Evolutionary conservation across 805 yeast genomes (phyloP).

Genomic region (Soucietia sequanensis): DNA sequence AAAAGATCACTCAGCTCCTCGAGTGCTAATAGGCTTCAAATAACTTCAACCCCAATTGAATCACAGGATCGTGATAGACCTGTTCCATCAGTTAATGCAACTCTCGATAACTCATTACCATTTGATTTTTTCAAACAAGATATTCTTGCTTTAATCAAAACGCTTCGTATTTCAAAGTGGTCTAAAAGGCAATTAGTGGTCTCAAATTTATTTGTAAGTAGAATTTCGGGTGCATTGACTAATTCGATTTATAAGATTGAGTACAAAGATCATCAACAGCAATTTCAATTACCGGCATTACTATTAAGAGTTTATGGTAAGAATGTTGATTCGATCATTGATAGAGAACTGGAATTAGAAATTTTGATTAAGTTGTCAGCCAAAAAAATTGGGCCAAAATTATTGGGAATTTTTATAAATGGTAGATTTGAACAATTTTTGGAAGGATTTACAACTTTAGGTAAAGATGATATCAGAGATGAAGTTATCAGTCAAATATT

Average conservation of each 20-base stretch:
- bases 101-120: slow-evolving; percentile 76
- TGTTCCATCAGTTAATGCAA: slow-evolving; percentile 53
- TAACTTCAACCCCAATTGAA: slow-evolving; percentile 27
- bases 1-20: slow-evolving; percentile 36
- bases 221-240: slow-evolving; percentile 92
- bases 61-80: slow-evolving; percentile 27
- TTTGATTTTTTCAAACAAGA: slow-evolving; percentile 83
- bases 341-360: slow-evolving; percentile 75
- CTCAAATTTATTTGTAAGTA: slow-evolving; percentile 48
- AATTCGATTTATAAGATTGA: slow-evolving; percentile 81
- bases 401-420: slow-evolving; percentile 85
- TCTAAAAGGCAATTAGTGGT: slow-evolving; percentile 46
- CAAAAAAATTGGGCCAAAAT: slow-evolving; percentile 81
- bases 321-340: slow-evolving; percentile 81
- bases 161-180: slow-evolving; percentile 78
- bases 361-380: slow-evolving; percentile 70
- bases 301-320: slow-evolving; percentile 85
- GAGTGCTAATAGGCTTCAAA: slow-evolving; percentile 25
- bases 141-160: slow-evolving; percentile 60
- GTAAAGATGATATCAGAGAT: slow-evolving; percentile 69
- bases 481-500: slow-evolving; percentile 77
- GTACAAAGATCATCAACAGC: slow-evolving; percentile 41
- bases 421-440: slow-evolving; percentile 94
- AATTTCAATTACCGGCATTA: slow-evolving; percentile 52
- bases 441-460: slow-evolving; percentile 76